A percentile compares a stretch with the other conserved stretches of the same genome.
Evolutionary conservation across 345 rosid genomes (phyloP).

Genomic region (Eucalyptus regnans): DNA sequence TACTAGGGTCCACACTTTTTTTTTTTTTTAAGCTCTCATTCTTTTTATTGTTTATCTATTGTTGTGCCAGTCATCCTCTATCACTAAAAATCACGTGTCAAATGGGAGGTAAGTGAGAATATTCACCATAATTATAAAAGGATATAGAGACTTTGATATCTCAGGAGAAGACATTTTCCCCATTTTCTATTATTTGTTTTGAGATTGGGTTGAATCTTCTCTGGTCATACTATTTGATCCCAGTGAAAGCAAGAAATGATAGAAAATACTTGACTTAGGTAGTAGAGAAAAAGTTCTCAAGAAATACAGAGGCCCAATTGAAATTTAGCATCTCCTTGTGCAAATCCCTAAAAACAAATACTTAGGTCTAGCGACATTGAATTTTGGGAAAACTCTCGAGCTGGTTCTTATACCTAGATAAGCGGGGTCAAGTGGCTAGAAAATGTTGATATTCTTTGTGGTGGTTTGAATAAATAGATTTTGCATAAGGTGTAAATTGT

Average conservation of each 20-base stretch:
- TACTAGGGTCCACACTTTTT: not conserved
- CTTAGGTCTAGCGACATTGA: rapidly evolving
- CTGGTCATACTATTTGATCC: not conserved
- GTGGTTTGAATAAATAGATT: not conserved
- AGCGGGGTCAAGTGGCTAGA: not conserved
- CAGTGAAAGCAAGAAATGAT: not conserved
- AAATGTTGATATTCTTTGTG: too few relatives aligned
- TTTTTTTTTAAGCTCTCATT: too few relatives aligned
- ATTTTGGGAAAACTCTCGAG: not conserved
- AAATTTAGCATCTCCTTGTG: not conserved
- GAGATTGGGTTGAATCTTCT: not conserved
- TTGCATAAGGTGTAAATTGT: not conserved
- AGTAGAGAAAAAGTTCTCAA: not conserved
- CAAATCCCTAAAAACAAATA: not conserved
- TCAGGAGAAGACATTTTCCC: not conserved
- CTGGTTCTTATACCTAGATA: not conserved
- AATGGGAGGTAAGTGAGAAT: not conserved
- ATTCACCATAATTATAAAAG: not conserved
- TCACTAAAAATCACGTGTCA: not conserved
- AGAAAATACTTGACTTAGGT: not conserved
- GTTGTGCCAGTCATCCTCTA: not conserved
- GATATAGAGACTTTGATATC: not conserved
- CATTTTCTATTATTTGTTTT: not conserved
- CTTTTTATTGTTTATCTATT: not conserved
- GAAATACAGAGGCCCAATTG: not conserved